These are phyloP conservation scores for Pythium phragmiticola DNA, from an alignment of 352 stramenopile species.

Conservation along the genomic window DNA sequence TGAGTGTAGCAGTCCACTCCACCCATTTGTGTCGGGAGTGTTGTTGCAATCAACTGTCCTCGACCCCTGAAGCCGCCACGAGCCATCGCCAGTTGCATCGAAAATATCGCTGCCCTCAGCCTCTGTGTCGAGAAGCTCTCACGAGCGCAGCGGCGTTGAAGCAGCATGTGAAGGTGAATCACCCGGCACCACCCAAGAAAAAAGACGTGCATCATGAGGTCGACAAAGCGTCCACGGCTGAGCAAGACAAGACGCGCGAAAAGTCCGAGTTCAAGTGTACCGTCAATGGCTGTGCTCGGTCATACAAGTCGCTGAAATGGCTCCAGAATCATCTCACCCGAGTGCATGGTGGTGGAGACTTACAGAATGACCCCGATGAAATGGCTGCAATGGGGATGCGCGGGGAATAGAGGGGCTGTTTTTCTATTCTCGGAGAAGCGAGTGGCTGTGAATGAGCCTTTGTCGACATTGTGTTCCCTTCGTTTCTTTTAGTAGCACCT, in stretches of 20 bases:
- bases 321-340: conserved; percentile 16
- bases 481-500: not conserved
- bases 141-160: conserved; percentile 18
- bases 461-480: not conserved
- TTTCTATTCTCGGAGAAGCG: conserved; percentile 4
- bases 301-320: conserved; percentile 27
- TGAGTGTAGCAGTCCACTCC: conserved; percentile 3
- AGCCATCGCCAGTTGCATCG: conserved; percentile 14
- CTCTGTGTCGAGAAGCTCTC: conserved; percentile 13
- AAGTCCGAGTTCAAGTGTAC: conserved; percentile 7
- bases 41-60: conserved; percentile 21
- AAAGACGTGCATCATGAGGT: not conserved
- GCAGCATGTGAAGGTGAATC: conserved; percentile 7
- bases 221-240: not conserved
- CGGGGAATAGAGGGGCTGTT: not conserved
- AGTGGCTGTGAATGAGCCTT: not conserved
- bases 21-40: conserved; percentile 22
- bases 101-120: conserved; percentile 15
- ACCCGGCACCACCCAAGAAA: not conserved
- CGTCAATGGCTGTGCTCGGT: conserved; percentile 6
- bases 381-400: too few relatives aligned
- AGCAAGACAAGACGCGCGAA: not conserved
- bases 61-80: conserved; percentile 11
- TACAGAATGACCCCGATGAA: not conserved
- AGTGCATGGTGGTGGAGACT: conserved; percentile 4